phyloP scores from a whole-genome alignment of 768 basidiomycete genomes.

The Leccinum subtestaceum region DNA sequence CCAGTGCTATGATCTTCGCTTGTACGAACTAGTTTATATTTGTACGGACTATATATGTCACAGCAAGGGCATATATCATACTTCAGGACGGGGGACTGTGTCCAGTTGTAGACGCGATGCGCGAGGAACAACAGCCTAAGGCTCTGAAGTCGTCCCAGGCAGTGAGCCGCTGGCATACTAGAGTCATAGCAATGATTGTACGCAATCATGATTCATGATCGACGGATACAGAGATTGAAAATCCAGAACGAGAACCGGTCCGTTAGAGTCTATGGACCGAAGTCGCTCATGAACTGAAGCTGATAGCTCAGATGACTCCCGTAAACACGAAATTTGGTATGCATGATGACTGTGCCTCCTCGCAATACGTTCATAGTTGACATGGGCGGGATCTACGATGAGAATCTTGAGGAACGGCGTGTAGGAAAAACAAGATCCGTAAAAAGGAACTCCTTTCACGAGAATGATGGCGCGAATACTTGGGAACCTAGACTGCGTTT shows the following conservation, averaged over 20 bases:
- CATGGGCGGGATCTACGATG: constrained; percentile 64
- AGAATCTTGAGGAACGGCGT: constrained; percentile 87
- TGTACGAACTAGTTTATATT: too few relatives aligned
- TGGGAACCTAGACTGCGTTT: constrained; percentile 64
- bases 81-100: too few relatives aligned
- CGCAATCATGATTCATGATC: constrained; percentile 98
- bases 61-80: too few relatives aligned
- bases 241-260: constrained; percentile 90
- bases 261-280: constrained; percentile 89
- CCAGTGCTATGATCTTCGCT: too few relatives aligned
- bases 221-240: constrained; percentile 97
- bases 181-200: constrained; percentile 80
- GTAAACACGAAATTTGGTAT: constrained; percentile 71
- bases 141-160: too few relatives aligned
- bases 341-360: constrained; percentile 74
- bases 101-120: too few relatives aligned
- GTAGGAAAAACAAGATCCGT: constrained; percentile 85
- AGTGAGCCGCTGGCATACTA: too few relatives aligned
- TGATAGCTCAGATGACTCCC: constrained; percentile 88
- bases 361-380: constrained; percentile 73
- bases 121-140: too few relatives aligned
- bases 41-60: too few relatives aligned
- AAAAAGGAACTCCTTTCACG: constrained; percentile 84
- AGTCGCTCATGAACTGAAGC: constrained; percentile 93
- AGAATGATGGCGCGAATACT: constrained; percentile 71